Evolutionary conservation across 2,329 filamentous ascomycete genomes (phyloP).

Genomic region (Aplosporella prunicola): DNA sequence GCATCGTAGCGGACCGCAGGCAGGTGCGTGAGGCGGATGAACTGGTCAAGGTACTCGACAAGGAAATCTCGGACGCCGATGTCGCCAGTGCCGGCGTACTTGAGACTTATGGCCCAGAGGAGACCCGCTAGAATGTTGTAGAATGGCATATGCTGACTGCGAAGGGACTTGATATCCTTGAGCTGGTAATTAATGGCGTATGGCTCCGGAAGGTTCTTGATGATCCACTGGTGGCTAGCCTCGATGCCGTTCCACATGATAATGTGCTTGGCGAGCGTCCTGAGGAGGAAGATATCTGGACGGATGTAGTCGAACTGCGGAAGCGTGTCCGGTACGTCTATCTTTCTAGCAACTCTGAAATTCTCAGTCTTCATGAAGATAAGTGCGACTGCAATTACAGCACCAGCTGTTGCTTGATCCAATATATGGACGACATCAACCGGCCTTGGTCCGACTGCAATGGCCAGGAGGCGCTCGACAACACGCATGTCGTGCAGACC

Average conservation of each 20-base stretch:
- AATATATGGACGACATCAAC: conserved; percentile 87
- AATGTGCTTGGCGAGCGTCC: conserved; percentile 79
- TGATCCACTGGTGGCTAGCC: conserved; percentile 65
- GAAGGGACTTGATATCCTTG: conserved; percentile 50
- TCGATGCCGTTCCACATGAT: conserved; percentile 87
- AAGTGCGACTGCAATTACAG: conserved; percentile 77
- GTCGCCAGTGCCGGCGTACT: conserved; percentile 44
- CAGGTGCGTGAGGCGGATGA: conserved; percentile 66
- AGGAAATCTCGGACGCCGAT: conserved; percentile 67
- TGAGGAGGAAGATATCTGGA: conserved; percentile 82
- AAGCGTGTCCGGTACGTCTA: conserved; percentile 83
- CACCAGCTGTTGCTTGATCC: conserved; percentile 87
- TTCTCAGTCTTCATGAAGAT: conserved; percentile 98
- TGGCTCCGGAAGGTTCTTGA: conserved; percentile 58
- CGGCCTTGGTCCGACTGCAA: conserved; percentile 82
- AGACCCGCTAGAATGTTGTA: conserved; percentile 87
- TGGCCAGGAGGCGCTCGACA: conserved; percentile 73
- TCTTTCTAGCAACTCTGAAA: conserved; percentile 73
- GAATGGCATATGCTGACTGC: conserved; percentile 78
- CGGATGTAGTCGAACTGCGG: conserved; percentile 93
- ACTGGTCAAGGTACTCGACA: conserved; percentile 74
- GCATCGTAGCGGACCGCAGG: conserved; percentile 64
- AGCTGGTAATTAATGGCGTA: conserved; percentile 58
- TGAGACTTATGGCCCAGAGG: conserved; percentile 55
- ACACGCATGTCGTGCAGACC: conserved; percentile 91